phyloP scores from a whole-genome alignment of 1,284 basidiomycete genomes.

The Pisolithus thermaeus region DNA sequence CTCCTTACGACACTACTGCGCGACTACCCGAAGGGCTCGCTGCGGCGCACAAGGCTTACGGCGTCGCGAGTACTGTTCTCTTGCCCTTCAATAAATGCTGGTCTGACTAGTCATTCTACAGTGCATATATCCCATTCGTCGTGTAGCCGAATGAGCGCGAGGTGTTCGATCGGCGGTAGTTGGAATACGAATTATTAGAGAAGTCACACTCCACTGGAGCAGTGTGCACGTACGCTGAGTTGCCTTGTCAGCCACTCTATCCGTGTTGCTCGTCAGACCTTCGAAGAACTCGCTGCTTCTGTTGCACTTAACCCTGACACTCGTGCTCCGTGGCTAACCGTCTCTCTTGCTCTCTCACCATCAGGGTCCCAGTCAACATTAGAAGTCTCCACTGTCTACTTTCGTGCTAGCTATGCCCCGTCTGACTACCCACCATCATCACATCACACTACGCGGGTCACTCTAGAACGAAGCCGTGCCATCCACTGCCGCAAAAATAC shows the following conservation, averaged over 20 bases:
- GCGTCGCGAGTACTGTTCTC: constrained; percentile 39
- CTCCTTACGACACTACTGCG: constrained; percentile 67
- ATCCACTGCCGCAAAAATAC: no score
- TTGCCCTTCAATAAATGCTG: background rate
- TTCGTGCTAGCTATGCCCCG: constrained; percentile 84
- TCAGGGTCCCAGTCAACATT: constrained; percentile 27
- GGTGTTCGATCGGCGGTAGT: constrained; percentile 87
- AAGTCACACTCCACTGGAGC: constrained; percentile 38
- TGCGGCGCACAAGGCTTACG: constrained; percentile 75
- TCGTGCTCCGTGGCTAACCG: constrained; percentile 33
- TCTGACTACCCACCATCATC: constrained; percentile 64
- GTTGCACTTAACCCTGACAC: constrained; percentile 43
- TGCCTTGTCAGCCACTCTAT: constrained; percentile 57
- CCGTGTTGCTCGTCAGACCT: constrained; percentile 68
- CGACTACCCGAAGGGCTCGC: constrained; percentile 76
- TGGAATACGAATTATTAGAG: constrained; percentile 84
- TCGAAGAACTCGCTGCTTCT: constrained; percentile 56
- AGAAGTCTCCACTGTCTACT: constrained; percentile 85
- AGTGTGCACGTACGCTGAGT: background rate
- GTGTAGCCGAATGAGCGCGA: constrained; percentile 91
- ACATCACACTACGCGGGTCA: constrained; percentile 68
- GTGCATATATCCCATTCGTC: constrained; percentile 81
- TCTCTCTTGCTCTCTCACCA: constrained; percentile 22
- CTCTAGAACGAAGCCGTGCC: constrained; percentile 74
- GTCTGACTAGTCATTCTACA: constrained; percentile 25